phyloP scores from a whole-genome alignment of 139 green algal species.

The Chlamydomonas sphaeroides region DNA sequence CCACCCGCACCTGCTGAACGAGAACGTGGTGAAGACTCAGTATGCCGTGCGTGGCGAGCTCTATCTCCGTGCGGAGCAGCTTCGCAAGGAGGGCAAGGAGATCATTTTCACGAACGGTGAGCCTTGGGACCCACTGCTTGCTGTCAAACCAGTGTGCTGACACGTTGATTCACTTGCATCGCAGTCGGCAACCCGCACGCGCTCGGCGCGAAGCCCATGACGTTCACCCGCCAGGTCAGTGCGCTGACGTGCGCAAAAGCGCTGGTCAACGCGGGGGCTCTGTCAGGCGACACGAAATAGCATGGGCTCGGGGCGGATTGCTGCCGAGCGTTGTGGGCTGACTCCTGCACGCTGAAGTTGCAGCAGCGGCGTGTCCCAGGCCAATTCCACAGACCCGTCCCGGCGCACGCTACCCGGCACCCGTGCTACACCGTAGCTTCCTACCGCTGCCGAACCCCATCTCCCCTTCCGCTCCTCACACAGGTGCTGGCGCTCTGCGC shows the following conservation, averaged over 20 bases:
- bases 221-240: slow-evolving; percentile 88
- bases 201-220: slow-evolving; percentile 89
- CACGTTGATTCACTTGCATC: background rate
- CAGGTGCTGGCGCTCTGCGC: slow-evolving; percentile 84
- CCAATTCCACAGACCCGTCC: too few relatives aligned
- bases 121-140: too few relatives aligned
- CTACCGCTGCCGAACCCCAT: background rate
- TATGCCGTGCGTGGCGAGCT: slow-evolving; percentile 93
- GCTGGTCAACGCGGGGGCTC: too few relatives aligned
- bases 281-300: too few relatives aligned
- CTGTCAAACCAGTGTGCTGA: too few relatives aligned
- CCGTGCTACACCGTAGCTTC: background rate
- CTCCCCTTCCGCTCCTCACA: background rate
- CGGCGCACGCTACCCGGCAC: too few relatives aligned
- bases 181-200: slow-evolving; percentile 95
- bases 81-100: slow-evolving; percentile 83
- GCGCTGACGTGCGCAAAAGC: too few relatives aligned
- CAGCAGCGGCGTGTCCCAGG: too few relatives aligned
- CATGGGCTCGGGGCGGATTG: too few relatives aligned
- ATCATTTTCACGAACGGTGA: slow-evolving; percentile 97
- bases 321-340: too few relatives aligned
- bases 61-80: slow-evolving; percentile 85
- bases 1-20: slow-evolving; percentile 85
- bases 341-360: too few relatives aligned
- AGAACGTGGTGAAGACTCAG: slow-evolving; percentile 77